Base-by-base conservation (phyloP, 1,284 basidiomycete species). In the Rhodotorula sp. region DNA sequence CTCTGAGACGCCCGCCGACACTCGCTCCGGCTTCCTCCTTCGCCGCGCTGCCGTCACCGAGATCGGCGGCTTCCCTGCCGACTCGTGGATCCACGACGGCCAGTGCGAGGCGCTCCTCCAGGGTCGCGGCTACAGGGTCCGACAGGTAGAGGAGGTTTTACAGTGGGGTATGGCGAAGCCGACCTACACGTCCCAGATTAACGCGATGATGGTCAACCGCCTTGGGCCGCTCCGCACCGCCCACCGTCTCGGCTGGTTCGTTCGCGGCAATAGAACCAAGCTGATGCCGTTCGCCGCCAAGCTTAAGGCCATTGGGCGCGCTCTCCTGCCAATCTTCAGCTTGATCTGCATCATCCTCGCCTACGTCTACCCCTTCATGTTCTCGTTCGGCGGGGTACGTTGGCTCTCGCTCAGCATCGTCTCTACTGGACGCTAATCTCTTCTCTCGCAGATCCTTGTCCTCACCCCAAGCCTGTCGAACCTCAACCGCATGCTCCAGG, bases 61-160 rank as follows among this genome's bases (percentile, higher is more conserved):
- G 30, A 76, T 78, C 62, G 77, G 77, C 24, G 77, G 77, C 11
- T 77, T 78, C 61, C 77, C 77, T 2, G 63, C 73, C 52, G 66
- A 71, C 37, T 71, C 71, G 16, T 77, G 76, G 65, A 61, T 78
- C 28, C 76, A 75, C 65, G 77, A 78, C 60, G 74, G 70, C 4
- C 68, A 74, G 47, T 62, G 72, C 64, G 72, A 72, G 46, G 68
- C 72, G 16, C 58, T 76, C 31, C 62, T 78, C 6, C 65, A 65
- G 28, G 76, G 76, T 24, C 65, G 71, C 51, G 77, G 77, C 28
- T 77, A 75, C 69, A 58, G 64, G 28, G 70, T 69, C 24, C 65
- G 68, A 28, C 64, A 65, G 44, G 69, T 77, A 48, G 68, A 75
- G 44, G 76, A 78, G 58, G 66, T 76, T 13, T 59, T 77, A 1